Conservation (phyloP, 2,329 filamentous ascomycete species). For the Zymoseptoria passerinii region DNA sequence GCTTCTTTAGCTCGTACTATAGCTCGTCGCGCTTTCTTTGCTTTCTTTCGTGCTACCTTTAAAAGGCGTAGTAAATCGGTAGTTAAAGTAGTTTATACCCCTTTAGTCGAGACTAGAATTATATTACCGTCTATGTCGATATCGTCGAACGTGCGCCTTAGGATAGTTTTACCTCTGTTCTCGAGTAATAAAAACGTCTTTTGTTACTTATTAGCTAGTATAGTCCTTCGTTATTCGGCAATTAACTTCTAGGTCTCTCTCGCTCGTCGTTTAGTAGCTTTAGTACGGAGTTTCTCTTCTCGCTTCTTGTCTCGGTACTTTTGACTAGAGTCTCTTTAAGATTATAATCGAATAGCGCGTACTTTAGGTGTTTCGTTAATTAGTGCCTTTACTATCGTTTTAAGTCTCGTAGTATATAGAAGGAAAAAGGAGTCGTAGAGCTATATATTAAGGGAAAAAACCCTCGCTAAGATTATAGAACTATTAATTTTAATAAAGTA, state of each 20-base stretch:
- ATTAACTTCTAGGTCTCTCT: neutral
- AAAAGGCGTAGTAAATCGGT: too few relatives aligned
- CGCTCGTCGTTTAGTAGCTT: neutral
- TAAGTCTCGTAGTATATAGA: too few relatives aligned
- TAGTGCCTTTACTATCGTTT: neutral
- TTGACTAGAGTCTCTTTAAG: neutral
- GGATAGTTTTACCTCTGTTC: neutral
- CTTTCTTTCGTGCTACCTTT: too few relatives aligned
- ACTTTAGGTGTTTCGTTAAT: neutral
- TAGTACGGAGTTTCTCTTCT: neutral
- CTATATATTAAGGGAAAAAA: too few relatives aligned
- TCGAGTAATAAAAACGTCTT: neutral
- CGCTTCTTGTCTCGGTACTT: neutral
- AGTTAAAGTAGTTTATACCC: too few relatives aligned
- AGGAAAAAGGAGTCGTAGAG: too few relatives aligned
- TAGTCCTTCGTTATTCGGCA: neutral
- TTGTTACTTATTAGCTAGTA: neutral
- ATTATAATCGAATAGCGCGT: neutral
- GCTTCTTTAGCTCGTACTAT: too few relatives aligned
- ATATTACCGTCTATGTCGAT: too few relatives aligned
- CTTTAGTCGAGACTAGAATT: too few relatives aligned
- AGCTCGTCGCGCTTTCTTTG: too few relatives aligned
- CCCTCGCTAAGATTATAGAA: too few relatives aligned
- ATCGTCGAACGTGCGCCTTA: neutral
- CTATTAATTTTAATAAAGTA: neutral